Evolutionary conservation across 768 basidiomycete genomes (phyloP), one percentile per base, ranked within the genome.

Genomic region (Exsudoporus frostii): DNA sequence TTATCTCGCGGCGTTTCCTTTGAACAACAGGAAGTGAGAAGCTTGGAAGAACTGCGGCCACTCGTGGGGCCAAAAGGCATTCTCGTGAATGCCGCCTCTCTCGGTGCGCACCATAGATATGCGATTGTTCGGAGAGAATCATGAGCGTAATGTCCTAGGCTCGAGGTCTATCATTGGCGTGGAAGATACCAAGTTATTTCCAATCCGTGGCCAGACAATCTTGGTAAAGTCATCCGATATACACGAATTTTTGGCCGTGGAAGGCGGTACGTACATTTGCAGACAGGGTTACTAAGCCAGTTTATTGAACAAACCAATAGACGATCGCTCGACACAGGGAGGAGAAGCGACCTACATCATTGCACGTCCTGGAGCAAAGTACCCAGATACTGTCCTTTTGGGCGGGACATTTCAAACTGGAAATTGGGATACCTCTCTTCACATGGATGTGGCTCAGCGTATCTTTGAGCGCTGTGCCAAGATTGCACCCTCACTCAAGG

Each of bases 141-240:
- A 51, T 47, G 19, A 34, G 25, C 33, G 19, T 38, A 17, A 33
- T 13, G 22, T 29, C 32, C 37, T 46, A 79, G 88, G 87, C 4
- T 83, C 92, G 9, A 77, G 82, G 45, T 83, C 82, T 30, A 76
- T 96, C 39, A 81, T 88, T 13, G 93, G 92, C 6, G 83, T 95
- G 3, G 85, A 93, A 62, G 94, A 97, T 67, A 76, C 76, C 52
- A 74, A 72, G 22, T 72, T 93, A 22, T 83, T 81, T 64, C 91
- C 93, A 1, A 79, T 93, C 57, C 78, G 92, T 40, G 93, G 93
- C 8, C 94, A 96, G 71, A 86, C 90, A 0, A 83, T 94, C 9
- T 67, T 93, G 17, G 75, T 95, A 20, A 70, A 80, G 36, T 88
- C 90, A 3, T 86, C 89, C 0, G 78, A 79, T 71, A 73, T 90